Base-by-base conservation (phyloP, 1,284 basidiomycete genomes). In the Laetiporus sulphureus region DNA sequence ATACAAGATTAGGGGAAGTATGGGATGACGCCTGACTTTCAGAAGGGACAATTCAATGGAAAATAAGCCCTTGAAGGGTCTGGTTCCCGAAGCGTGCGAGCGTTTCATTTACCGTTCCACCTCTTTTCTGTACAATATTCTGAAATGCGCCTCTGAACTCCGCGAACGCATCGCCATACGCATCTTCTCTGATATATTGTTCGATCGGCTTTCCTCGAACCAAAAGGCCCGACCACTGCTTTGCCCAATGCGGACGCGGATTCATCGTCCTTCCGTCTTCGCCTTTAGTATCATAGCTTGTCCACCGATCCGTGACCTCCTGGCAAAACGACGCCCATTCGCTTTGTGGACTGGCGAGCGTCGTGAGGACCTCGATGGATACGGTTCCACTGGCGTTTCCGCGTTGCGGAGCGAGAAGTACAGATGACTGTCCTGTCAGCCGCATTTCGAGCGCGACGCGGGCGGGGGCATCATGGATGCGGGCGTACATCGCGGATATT, bases 231-330 rank as follows among this genome's bases (percentile, higher is more conserved):
- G 18, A 22, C 47, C 47, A 49, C 36, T 49, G 41, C 36, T 49
- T 47, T 33, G 48, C 48, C 46, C 48, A 47, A 31, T 50, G 48
- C 19, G 48, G 42, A 30, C 48, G 45, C 16, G 46, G 32, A 33
- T 24, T 10, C 21, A 50, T 36, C 36, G 5, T 13, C 11, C 21
- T 15, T 18, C 40, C 45, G 5, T 23, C 34, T 5, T 33, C 42
- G 16, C 39, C 46, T 25, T 32, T 31, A 6, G 23, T 11, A 30
- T 42, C 39, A 24, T 47, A 45, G 22, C 27, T 7, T 15, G 46
- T 47, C 48, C 48, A 50, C 11, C 31, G 37, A 32, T 50, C 48
- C 18, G 46, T 43, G 34, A 47, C 43, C 18, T 33, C 19, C 46
- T 50, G 48, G 38, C 47, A 42, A 40, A 47, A 47, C 19, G 36